A percentile compares a stretch with the other conserved stretches of the same genome.
These are phyloP conservation scores for Chrysoporthe deuterocubensis DNA, from an alignment of 2,329 filamentous ascomycete genomes.

Conservation along the genomic window DNA sequence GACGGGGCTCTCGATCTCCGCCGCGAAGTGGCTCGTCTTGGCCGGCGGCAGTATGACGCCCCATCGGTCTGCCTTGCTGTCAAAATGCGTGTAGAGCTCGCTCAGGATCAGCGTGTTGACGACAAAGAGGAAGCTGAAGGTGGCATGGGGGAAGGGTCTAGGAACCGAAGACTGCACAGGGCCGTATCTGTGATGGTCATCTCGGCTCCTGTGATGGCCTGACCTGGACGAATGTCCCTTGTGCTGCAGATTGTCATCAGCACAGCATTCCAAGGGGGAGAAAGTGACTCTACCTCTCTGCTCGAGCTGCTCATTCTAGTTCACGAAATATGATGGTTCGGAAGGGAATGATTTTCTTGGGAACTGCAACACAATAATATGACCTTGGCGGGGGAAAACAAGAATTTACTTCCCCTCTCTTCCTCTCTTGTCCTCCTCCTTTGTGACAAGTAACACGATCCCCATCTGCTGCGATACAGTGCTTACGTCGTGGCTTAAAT, in stretches of 20 bases:
- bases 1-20: background rate
- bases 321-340: background rate
- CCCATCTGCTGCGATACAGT: background rate
- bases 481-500: background rate
- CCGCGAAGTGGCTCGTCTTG: background rate
- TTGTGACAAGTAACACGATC: background rate
- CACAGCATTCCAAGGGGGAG: background rate
- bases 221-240: background rate
- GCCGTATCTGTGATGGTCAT: background rate
- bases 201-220: background rate
- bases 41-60: constrained; percentile 2
- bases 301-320: background rate
- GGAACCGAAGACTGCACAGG: background rate
- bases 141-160: background rate
- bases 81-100: background rate
- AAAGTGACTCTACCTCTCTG: background rate
- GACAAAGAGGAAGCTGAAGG: constrained; percentile 14
- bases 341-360: background rate
- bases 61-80: background rate
- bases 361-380: no score
- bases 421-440: background rate
- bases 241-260: background rate
- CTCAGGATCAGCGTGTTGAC: background rate
- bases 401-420: background rate
- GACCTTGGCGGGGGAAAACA: background rate